Conservation (phyloP, 78 protist genomes). For the Dictyostelium firmibasis region DNA sequence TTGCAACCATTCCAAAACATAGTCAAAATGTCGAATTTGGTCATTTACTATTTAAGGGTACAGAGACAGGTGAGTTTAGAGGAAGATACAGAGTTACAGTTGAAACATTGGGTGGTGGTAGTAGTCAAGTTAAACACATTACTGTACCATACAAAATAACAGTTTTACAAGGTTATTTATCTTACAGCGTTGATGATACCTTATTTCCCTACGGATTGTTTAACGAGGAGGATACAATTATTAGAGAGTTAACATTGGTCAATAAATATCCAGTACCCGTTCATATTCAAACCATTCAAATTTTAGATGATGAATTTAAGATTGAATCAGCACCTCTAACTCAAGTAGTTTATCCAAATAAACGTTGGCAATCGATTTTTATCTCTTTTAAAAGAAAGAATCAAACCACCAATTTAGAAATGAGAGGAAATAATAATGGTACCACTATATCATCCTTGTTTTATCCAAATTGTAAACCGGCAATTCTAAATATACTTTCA, state of each 20-base stretch:
- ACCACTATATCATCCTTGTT: background rate
- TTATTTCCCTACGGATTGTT: slow-evolving; percentile 13
- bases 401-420: background rate
- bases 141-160: slow-evolving; percentile 14
- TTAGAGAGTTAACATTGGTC: background rate
- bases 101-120: background rate
- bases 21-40: slow-evolving; percentile 23
- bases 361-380: slow-evolving; percentile 6
- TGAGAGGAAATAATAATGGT: background rate
- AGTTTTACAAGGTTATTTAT: slow-evolving; percentile 5
- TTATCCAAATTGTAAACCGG: slow-evolving; percentile 10
- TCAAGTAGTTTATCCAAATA: background rate
- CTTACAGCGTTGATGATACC: slow-evolving; percentile 10
- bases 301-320: slow-evolving; percentile 20
- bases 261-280: slow-evolving; percentile 44
- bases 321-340: slow-evolving; percentile 25
- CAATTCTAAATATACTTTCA: slow-evolving; percentile 12
- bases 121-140: background rate
- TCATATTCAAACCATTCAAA: background rate
- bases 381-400: background rate
- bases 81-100: slow-evolving; percentile 2
- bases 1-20: background rate
- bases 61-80: slow-evolving; percentile 16
- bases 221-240: background rate
- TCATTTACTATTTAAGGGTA: slow-evolving; percentile 21